Evolutionary conservation across 116 monocot genomes (phyloP), one percentile per base, ranked within the genome.

Genomic region (Posidonia oceanica): DNA sequence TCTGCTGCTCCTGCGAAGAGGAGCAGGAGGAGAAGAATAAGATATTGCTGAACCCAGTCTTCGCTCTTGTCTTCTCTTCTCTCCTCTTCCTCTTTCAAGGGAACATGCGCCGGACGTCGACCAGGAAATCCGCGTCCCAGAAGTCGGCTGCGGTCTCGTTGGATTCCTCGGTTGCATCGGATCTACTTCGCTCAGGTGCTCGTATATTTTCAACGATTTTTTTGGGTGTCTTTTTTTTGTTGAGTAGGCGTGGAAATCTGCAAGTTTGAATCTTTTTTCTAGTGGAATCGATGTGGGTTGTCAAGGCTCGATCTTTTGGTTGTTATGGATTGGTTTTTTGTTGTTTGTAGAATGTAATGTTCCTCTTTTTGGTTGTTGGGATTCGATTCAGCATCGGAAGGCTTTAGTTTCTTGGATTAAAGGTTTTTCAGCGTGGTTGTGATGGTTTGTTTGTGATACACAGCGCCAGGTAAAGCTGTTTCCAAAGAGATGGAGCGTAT

Each of bases 401-500:
- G 22, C 23, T 48, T 48, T 48, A 12, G 48, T 48, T 22, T 29
- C 11, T 29, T 61, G 8, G 61, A 36, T 13, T 29, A 22, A 61
- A 23, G 36, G 61, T 61, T 21, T 29, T 13, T 22, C 21, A 39
- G 17, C 14, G 39, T 17, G 8, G 11, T 64, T 39, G 64, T 64
- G 38, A 64, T 60, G 3, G 18, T 14, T 64, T 74, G 29, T 3
- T 52, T 77, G 86, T 86, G 75, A 40, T 22, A 12, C 48, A 48
- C 48, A 48, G 48, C 48, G 12, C 48, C 84, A 75, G 81, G 83
- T 56, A 88, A 83, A 84, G 80, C 88, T 20, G 76, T 53, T 72
- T 86, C 91, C 3, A 95, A 95, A 77, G 95, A 95, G 81, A 70
- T 86, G 74, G 91, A 95, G 41, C 75, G 88, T 54, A 88, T 91